These are phyloP conservation scores for Carex cristatella DNA, from an alignment of 176 grass and related monocot species.

Conservation along the genomic window DNA sequence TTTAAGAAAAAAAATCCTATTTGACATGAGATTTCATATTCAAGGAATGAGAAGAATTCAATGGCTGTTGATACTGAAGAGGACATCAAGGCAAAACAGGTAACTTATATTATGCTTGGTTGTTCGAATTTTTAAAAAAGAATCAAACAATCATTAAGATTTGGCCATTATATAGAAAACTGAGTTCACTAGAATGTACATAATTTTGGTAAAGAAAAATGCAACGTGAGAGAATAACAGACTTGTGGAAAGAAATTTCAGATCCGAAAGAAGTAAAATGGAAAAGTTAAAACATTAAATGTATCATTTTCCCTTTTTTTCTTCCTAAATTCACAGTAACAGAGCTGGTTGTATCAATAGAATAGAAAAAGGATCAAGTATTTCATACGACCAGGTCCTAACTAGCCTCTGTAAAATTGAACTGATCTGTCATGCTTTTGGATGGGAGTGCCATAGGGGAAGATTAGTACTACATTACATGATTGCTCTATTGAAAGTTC, in stretches of 20 bases:
- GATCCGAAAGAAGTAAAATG: background rate
- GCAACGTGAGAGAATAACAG: background rate
- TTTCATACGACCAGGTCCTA: background rate
- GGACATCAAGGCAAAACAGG: constrained; percentile 68
- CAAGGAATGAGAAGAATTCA: constrained; percentile 48
- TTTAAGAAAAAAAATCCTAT: background rate
- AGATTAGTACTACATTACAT: background rate
- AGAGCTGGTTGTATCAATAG: background rate
- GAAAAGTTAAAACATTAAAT: background rate
- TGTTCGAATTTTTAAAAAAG: background rate
- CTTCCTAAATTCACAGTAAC: background rate
- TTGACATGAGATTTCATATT: constrained; percentile 37
- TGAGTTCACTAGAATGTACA: background rate
- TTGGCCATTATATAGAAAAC: background rate
- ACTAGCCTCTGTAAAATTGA: background rate
- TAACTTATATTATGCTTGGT: constrained; percentile 18
- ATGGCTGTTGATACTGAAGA: constrained; percentile 44
- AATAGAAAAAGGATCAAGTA: background rate
- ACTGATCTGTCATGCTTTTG: background rate
- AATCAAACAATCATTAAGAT: background rate
- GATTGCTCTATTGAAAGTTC: background rate
- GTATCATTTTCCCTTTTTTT: background rate
- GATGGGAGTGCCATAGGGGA: background rate
- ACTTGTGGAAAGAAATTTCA: background rate
- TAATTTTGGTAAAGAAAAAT: background rate